phyloP scores from a whole-genome alignment of 495 filamentous ascomycete genomes.

The Penicillium coffeae region DNA sequence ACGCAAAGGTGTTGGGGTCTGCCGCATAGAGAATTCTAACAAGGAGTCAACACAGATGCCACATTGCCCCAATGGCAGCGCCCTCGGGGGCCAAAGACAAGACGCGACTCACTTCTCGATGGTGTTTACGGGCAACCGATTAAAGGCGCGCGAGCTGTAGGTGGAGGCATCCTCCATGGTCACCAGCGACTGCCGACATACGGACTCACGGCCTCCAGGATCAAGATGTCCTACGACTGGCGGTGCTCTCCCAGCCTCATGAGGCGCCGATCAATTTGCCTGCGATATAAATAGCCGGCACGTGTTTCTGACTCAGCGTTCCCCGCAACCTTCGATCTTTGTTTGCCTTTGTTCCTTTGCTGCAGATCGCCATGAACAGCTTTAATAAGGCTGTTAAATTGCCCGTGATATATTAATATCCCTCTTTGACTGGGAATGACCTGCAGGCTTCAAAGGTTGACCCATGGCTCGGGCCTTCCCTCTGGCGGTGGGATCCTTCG shows the following conservation, averaged over 20 bases:
- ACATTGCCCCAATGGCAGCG: not conserved
- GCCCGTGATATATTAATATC: too few relatives aligned
- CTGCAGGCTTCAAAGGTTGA: too few relatives aligned
- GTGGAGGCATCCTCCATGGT: constrained; percentile 28
- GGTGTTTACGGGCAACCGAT: constrained; percentile 23
- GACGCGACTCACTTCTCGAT: constrained; percentile 26
- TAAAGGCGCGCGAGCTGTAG: constrained; percentile 12
- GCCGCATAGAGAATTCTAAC: constrained; percentile 69
- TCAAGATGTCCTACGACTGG: constrained; percentile 17
- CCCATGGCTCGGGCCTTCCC: too few relatives aligned
- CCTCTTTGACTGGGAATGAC: too few relatives aligned
- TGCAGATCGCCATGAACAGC: too few relatives aligned
- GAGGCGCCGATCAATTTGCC: constrained; percentile 14
- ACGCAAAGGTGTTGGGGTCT: constrained; percentile 78
- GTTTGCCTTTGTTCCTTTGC: not conserved
- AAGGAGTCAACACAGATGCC: constrained; percentile 1
- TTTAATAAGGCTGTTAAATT: too few relatives aligned
- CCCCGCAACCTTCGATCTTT: constrained; percentile 5
- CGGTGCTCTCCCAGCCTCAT: constrained; percentile 23
- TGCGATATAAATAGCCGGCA: constrained; percentile 15
- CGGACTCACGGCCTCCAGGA: constrained; percentile 11
- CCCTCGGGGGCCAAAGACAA: constrained; percentile 1
- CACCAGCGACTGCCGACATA: constrained; percentile 20
- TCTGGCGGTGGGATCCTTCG: too few relatives aligned
- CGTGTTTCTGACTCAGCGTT: constrained; percentile 17